Evolutionary conservation across 352 stramenopile species (phyloP).

Genomic region (Phytophthora palmivora): DNA sequence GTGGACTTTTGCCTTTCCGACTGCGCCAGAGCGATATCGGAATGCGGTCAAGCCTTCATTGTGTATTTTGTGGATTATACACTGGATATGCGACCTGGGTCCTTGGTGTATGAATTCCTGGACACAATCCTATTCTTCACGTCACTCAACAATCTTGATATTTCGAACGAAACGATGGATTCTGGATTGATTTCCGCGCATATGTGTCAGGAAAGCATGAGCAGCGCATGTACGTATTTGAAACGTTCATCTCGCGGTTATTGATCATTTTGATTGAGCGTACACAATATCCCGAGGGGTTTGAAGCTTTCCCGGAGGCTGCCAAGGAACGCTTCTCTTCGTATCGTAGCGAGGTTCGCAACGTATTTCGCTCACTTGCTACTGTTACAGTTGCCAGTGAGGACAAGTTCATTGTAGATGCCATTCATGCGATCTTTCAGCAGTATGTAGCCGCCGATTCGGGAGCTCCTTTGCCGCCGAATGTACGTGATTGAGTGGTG

Average conservation of each 20-base stretch:
- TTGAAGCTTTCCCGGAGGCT: conserved; percentile 51
- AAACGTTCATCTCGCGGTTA: conserved; percentile 75
- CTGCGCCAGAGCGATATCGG: conserved; percentile 65
- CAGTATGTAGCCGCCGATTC: conserved; percentile 71
- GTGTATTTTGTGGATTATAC: conserved; percentile 84
- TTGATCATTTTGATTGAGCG: conserved; percentile 75
- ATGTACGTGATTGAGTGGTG: conserved; percentile 37
- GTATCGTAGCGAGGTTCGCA: conserved; percentile 79
- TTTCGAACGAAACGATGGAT: conserved; percentile 85
- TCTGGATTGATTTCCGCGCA: conserved; percentile 81
- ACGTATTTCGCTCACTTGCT: conserved; percentile 79
- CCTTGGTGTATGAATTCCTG: conserved; percentile 81
- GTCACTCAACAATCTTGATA: conserved; percentile 61
- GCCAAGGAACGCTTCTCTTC: conserved; percentile 68
- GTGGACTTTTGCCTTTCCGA: conserved; percentile 56
- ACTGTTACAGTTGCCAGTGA: conserved; percentile 73
- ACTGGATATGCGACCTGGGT: conserved; percentile 58
- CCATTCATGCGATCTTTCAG: conserved; percentile 73
- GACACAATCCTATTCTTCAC: conserved; percentile 78
- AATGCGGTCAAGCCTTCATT: conserved; percentile 83
- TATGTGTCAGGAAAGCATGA: conserved; percentile 86
- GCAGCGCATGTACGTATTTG: conserved; percentile 68
- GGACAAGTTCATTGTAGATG: conserved; percentile 82
- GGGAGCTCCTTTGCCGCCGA: conserved; percentile 38
- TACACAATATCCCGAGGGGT: conserved; percentile 69